Evolutionary conservation across 1,284 basidiomycete genomes (phyloP), one percentile per base, ranked within the genome.

Genomic region (Ganoderma boninense): DNA sequence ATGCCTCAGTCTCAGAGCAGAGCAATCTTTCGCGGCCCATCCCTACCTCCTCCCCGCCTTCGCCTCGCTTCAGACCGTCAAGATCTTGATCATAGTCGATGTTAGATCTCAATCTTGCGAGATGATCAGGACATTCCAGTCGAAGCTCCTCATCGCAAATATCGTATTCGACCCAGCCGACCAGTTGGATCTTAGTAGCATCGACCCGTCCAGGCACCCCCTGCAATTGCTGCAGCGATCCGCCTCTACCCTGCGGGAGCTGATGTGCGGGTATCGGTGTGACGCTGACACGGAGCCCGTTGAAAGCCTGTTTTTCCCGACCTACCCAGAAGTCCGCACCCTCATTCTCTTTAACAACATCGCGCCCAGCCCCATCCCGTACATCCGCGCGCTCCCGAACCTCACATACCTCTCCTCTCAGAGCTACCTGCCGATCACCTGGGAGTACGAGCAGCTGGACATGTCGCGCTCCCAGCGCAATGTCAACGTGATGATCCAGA

Each of bases 11-110:
- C 14, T 59, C 20, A 38, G 54, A 56, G 54, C 13, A 18, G 54
- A 56, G 54, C 54, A 18, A 13, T 32, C 29, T 14, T 35, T 59
- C 32, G 20, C n/a, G 57, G 29, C 35, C 16, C 38, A 59, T 32
- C 35, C 57, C 57, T 18, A 59, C 57, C 57, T 59, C 13, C 18
- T 59, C 35, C 57, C 57, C 32, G 35, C 32, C 57, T 59, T 59
- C 57, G 57, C 57, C 3, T 18, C 57, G 4, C 29, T 59, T 40
- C 57, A 11, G 20, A 38, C 57, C 2, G 18, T 59, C 57, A 59
- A 59, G 57, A 8, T 3, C 2, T 13, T 59, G 29, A 13, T 6
- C 6, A 3, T 59, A 4, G 0, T 3, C 8, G 35, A 38, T 0
- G 57, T 10, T 4, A 16, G 57, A 38, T 18, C 29, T 14, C 32